phyloP scores from a whole-genome alignment of 1,284 basidiomycete genomes.

The Dichomitus squalens region DNA sequence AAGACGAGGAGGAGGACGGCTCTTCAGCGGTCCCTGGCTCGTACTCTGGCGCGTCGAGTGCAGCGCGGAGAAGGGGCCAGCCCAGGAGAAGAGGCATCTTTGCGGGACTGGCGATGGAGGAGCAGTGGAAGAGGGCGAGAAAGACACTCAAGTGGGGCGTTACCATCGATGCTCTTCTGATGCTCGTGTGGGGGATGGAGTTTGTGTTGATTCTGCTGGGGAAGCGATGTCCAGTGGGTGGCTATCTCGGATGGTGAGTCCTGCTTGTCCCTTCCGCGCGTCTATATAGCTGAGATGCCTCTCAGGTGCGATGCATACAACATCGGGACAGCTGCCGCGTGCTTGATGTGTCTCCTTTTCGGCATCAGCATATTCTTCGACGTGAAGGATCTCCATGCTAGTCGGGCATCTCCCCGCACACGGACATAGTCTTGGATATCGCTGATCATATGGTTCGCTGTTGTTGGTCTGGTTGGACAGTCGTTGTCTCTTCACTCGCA shows the following conservation, averaged over 20 bases:
- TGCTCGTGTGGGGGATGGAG: slow-evolving; percentile 57
- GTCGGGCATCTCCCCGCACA: slow-evolving; percentile 50
- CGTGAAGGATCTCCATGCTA: slow-evolving; percentile 63
- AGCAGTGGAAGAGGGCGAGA: slow-evolving; percentile 59
- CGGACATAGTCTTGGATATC: slow-evolving; percentile 33
- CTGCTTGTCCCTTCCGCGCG: background rate
- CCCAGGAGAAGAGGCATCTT: slow-evolving; percentile 53
- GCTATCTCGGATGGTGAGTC: slow-evolving; percentile 64
- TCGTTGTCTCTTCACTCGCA: background rate
- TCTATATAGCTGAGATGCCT: background rate
- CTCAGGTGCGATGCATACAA: slow-evolving; percentile 74
- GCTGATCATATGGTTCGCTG: background rate
- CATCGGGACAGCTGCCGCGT: slow-evolving; percentile 60
- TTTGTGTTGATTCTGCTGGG: slow-evolving; percentile 65
- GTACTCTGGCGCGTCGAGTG: slow-evolving; percentile 28
- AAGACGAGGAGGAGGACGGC: slow-evolving; percentile 29
- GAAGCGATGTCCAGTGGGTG: slow-evolving; percentile 61
- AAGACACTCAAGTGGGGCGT: slow-evolving; percentile 54
- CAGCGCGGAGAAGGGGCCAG: slow-evolving; percentile 26
- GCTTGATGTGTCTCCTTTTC: slow-evolving; percentile 56
- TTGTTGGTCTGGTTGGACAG: background rate
- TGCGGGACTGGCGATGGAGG: slow-evolving; percentile 64
- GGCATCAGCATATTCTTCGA: slow-evolving; percentile 61
- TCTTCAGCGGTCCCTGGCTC: slow-evolving; percentile 31
- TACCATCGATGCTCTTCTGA: slow-evolving; percentile 48